Percentiles rank a stretch among this genome's conserved stretches.
phyloP scores from a whole-genome alignment of 2,329 filamentous ascomycete genomes.

The Diplodia scrobiculata region DNA sequence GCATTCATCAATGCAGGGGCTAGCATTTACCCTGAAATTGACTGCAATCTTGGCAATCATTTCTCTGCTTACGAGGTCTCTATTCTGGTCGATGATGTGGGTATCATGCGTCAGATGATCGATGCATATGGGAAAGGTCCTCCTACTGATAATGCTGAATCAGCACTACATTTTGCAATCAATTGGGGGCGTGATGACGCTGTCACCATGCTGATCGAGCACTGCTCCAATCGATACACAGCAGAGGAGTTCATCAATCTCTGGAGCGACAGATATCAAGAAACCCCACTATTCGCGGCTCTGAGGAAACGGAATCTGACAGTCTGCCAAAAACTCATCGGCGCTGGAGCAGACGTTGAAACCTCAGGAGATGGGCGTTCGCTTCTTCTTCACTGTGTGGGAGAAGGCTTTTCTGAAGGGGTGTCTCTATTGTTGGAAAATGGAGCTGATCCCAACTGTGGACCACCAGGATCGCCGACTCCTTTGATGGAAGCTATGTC shows the following conservation, averaged over 20 bases:
- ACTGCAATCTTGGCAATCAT: background rate
- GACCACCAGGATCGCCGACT: background rate
- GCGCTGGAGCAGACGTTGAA: background rate
- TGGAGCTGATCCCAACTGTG: background rate
- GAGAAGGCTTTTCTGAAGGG: too few relatives aligned
- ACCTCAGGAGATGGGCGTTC: background rate
- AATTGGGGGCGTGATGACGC: too few relatives aligned
- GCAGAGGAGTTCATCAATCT: background rate
- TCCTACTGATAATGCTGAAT: background rate
- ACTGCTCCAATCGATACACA: background rate
- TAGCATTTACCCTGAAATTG: fast-evolving
- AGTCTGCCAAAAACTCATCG: background rate
- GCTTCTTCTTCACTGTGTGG: background rate
- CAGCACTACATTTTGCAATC: background rate
- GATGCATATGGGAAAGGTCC: background rate
- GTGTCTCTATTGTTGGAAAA: background rate
- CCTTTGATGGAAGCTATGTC: background rate
- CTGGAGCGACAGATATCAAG: fast-evolving
- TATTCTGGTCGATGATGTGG: background rate
- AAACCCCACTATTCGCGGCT: background rate
- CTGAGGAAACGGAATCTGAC: background rate
- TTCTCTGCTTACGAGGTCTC: background rate
- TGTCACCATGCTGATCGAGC: background rate
- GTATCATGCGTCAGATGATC: background rate
- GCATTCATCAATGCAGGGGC: background rate